These are phyloP conservation scores for Suhomyces anneliseae DNA, from an alignment of 1,139 yeast genomes.

Conservation along the genomic window DNA sequence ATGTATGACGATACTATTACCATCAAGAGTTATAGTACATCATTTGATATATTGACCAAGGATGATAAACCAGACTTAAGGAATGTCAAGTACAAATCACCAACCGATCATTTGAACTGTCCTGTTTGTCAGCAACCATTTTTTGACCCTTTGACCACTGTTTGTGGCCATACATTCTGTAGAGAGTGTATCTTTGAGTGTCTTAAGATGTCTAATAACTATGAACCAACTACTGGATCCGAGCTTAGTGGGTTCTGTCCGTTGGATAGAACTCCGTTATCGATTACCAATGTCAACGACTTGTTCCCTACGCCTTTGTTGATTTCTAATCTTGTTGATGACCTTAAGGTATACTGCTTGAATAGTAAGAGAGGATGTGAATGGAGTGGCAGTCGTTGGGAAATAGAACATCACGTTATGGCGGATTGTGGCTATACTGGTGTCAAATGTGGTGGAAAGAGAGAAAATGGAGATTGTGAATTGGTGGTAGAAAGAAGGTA, in stretches of 20 bases:
- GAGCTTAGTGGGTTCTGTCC: constrained; percentile 52
- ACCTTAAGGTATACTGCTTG: constrained; percentile 57
- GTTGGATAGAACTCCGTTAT: constrained; percentile 57
- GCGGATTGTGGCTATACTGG: constrained; percentile 54
- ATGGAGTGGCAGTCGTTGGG: constrained; percentile 63
- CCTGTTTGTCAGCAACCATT: constrained; percentile 63
- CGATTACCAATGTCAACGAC: constrained; percentile 38
- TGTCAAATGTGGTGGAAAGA: constrained; percentile 41
- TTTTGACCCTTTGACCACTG: constrained; percentile 52
- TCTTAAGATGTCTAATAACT: constrained; percentile 29
- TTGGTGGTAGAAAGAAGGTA: constrained; percentile 25
- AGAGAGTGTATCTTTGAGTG: constrained; percentile 51
- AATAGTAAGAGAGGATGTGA: constrained; percentile 55
- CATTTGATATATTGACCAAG: constrained; percentile 5
- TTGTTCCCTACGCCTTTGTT: constrained; percentile 63
- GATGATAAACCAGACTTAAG: constrained; percentile 34
- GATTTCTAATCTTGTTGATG: constrained; percentile 61
- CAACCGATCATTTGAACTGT: constrained; percentile 56
- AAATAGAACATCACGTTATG: constrained; percentile 51
- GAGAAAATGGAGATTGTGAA: constrained; percentile 18
- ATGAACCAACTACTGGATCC: constrained; percentile 7
- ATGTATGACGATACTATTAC: constrained; percentile 6
- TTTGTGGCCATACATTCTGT: constrained; percentile 64
- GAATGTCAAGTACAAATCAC: constrained; percentile 32
- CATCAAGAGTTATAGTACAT: constrained; percentile 12